Conservation (phyloP, 169 alveolate genomes). For the Eimeria sp. region DNA sequence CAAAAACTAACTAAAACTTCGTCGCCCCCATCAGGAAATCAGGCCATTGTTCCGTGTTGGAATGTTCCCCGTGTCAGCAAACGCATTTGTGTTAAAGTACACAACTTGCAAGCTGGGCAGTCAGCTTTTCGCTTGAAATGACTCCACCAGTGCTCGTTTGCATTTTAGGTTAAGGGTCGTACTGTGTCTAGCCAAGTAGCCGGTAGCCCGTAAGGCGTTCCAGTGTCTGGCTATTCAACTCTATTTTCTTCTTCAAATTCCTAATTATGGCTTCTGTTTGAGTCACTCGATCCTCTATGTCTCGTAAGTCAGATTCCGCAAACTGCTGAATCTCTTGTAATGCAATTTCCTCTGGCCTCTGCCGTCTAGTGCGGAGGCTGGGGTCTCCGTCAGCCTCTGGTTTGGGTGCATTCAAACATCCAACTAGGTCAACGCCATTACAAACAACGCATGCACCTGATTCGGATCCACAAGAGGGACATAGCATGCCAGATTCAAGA, state of each 20-base stretch:
- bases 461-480: neutral
- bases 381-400: neutral
- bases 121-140: too few relatives aligned
- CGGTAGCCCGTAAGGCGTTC: conserved; percentile 50
- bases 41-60: too few relatives aligned
- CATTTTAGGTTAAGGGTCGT: neutral
- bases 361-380: neutral
- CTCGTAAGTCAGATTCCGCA: conserved; percentile 14
- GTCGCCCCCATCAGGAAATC: too few relatives aligned
- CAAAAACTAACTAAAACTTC: too few relatives aligned
- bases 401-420: neutral
- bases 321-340: neutral
- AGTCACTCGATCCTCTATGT: conserved; percentile 12
- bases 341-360: neutral
- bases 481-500: neutral
- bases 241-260: conserved; percentile 1
- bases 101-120: too few relatives aligned
- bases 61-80: too few relatives aligned
- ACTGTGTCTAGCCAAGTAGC: neutral
- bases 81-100: too few relatives aligned
- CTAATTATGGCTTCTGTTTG: conserved; percentile 20
- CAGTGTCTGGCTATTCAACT: conserved; percentile 45
- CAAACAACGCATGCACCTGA: conserved; percentile 16
- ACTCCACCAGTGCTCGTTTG: neutral
- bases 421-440: neutral